Percentiles rank a stretch among this genome's conserved stretches.
phyloP scores from a whole-genome alignment of 805 yeast genomes.

The Myxozyma mucilagina region DNA sequence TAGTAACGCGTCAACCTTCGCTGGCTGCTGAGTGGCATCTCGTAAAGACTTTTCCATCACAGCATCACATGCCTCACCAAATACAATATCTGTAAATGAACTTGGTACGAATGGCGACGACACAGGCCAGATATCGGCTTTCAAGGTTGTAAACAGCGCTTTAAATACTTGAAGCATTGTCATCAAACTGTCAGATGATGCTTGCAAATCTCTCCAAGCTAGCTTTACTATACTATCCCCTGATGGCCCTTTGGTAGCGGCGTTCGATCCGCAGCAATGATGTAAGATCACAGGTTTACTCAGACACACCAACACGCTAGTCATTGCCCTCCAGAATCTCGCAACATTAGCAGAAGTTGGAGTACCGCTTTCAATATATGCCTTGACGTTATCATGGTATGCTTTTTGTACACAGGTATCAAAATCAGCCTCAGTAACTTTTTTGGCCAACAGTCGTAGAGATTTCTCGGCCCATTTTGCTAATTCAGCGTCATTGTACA shows the following conservation, averaged over 20 bases:
- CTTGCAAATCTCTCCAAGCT: conserved; percentile 40
- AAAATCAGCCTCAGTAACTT: conserved; percentile 21
- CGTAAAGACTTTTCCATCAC: conserved; percentile 36
- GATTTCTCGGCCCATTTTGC: conserved; percentile 33
- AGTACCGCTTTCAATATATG: neutral
- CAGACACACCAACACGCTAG: conserved; percentile 5
- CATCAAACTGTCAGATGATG: conserved; percentile 48
- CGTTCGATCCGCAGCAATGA: conserved; percentile 18
- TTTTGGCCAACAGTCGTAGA: conserved; percentile 6
- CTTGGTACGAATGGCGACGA: conserved; percentile 56
- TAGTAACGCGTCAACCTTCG: conserved; percentile 16
- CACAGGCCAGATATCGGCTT: conserved; percentile 54
- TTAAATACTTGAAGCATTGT: conserved; percentile 55
- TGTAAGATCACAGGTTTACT: conserved; percentile 16
- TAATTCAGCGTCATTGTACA: conserved; percentile 18
- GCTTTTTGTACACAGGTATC: conserved; percentile 20
- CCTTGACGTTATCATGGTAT: conserved; percentile 17
- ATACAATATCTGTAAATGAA: conserved; percentile 59
- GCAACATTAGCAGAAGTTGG: neutral
- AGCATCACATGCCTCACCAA: conserved; percentile 39
- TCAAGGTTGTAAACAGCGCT: conserved; percentile 47
- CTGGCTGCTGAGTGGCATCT: conserved; percentile 22
- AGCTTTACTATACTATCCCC: conserved; percentile 35
- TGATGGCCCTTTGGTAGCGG: neutral
- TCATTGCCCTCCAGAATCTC: conserved; percentile 25